Evolutionary conservation across 2,329 filamentous ascomycete genomes (phyloP).

Genomic region (Diaporthe vaccinii): DNA sequence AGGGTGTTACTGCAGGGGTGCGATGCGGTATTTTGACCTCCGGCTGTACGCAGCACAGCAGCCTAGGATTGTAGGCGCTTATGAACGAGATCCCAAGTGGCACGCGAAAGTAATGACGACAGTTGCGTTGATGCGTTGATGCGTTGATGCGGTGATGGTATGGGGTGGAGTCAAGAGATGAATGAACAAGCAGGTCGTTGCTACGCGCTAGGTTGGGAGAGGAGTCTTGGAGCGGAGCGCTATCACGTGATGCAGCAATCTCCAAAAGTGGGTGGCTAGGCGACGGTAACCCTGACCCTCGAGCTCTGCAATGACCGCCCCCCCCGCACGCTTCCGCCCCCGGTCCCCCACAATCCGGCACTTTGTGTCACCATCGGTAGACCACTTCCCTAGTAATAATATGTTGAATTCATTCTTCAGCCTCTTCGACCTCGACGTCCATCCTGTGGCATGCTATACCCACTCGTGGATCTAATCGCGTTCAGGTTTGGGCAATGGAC

Average conservation of each 20-base stretch:
- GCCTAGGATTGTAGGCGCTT: constrained; percentile 18
- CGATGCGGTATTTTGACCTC: constrained; percentile 24
- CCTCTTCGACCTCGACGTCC: too few species aligned
- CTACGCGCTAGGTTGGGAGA: not conserved
- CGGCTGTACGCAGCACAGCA: constrained; percentile 29
- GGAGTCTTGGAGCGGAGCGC: not conserved
- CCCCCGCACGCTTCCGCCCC: not conserved
- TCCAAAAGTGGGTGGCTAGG: not conserved
- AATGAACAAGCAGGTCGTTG: not conserved
- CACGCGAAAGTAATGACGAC: not conserved
- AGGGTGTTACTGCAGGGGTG: constrained; percentile 26
- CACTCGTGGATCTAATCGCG: not conserved
- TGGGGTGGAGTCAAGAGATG: not conserved
- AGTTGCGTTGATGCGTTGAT: not conserved
- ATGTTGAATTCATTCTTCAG: too few species aligned
- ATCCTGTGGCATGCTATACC: not conserved
- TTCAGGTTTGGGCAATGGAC: not conserved
- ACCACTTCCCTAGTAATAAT: too few species aligned
- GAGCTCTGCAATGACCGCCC: not conserved
- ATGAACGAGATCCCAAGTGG: constrained; percentile 4
- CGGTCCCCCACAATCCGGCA: too few species aligned
- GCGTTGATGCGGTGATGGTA: not conserved
- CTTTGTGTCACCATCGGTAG: too few species aligned
- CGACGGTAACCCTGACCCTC: not conserved
- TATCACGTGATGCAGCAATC: not conserved